These are phyloP conservation scores for Penicillium sp. DNA, from an alignment of 2,329 filamentous ascomycete species.

Conservation along the genomic window DNA sequence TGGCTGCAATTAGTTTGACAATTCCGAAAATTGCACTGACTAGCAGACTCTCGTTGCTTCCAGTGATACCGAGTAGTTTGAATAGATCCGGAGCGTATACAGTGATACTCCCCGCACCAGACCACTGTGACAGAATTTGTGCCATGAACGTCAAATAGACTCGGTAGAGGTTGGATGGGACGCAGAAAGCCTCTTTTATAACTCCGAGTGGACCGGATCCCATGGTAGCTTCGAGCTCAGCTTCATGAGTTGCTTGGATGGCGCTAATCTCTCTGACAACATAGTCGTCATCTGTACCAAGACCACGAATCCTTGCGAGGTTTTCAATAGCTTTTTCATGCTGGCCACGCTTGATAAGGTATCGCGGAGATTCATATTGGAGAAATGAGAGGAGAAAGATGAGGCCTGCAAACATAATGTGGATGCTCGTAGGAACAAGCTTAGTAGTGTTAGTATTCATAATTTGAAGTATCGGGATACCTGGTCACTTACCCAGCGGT, in stretches of 20 bases:
- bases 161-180: conserved; percentile 29
- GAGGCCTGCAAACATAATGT: conserved; percentile 76
- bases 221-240: conserved; percentile 73
- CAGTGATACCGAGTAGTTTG: not conserved
- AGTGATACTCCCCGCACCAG: conserved; percentile 6
- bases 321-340: conserved; percentile 51
- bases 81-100: conserved; percentile 4
- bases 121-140: conserved; percentile 10
- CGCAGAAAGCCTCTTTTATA: conserved; percentile 69
- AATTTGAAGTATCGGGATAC: no score
- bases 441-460: conserved; percentile 16
- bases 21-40: conserved; percentile 9
- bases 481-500: conserved; percentile 48
- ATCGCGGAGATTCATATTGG: conserved; percentile 72
- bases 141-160: not conserved
- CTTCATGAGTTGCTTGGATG: conserved; percentile 69
- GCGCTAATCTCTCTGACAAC: conserved; percentile 64
- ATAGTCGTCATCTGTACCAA: conserved; percentile 64
- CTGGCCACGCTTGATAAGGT: conserved; percentile 67
- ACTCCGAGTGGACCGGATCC: conserved; percentile 68
- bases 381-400: conserved; percentile 73
- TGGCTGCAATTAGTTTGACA: conserved; percentile 4
- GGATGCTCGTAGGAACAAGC: conserved; percentile 70
- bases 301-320: conserved; percentile 61
- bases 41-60: conserved; percentile 2